Evolutionary conservation across 345 rosid genomes (phyloP).

Genomic region (Anacardium occidentale): DNA sequence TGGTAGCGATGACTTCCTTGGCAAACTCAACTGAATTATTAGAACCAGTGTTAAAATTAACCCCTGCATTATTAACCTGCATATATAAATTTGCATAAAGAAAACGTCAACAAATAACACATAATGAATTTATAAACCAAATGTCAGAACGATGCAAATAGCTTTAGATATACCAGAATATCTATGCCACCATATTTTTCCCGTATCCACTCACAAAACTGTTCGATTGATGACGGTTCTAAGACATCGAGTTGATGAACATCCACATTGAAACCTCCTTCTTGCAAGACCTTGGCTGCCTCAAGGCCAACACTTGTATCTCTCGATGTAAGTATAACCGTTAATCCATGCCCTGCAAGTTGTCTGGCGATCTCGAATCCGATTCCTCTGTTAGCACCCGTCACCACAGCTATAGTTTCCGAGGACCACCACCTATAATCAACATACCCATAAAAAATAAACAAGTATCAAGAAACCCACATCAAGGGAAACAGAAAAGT

Average conservation of each 20-base stretch:
- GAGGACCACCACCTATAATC: constrained; percentile 84
- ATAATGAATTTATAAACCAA: background rate
- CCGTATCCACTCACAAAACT: constrained; percentile 61
- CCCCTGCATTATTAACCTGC: constrained; percentile 96
- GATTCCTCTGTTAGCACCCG: constrained; percentile 91
- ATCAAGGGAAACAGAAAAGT: background rate
- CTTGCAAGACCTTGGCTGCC: constrained; percentile 73
- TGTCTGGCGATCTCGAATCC: constrained; percentile 93
- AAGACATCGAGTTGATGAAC: constrained; percentile 77
- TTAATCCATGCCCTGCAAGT: constrained; percentile 78
- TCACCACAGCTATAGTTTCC: constrained; percentile 84
- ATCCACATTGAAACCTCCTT: constrained; percentile 77
- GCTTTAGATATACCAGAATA: constrained; percentile 52
- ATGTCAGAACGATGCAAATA: background rate
- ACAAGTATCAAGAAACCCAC: background rate
- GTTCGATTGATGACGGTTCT: constrained; percentile 50
- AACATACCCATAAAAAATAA: constrained; percentile 2
- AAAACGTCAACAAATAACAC: background rate
- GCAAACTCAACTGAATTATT: constrained; percentile 78
- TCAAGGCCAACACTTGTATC: constrained; percentile 72
- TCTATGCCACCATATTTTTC: constrained; percentile 68
- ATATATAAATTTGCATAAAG: constrained; percentile 22
- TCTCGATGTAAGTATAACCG: constrained; percentile 75
- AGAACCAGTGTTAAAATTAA: constrained; percentile 70
- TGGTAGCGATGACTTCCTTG: constrained; percentile 57